These are phyloP conservation scores for Tylopilus felleus DNA, from an alignment of 768 basidiomycete species.

Conservation along the genomic window DNA sequence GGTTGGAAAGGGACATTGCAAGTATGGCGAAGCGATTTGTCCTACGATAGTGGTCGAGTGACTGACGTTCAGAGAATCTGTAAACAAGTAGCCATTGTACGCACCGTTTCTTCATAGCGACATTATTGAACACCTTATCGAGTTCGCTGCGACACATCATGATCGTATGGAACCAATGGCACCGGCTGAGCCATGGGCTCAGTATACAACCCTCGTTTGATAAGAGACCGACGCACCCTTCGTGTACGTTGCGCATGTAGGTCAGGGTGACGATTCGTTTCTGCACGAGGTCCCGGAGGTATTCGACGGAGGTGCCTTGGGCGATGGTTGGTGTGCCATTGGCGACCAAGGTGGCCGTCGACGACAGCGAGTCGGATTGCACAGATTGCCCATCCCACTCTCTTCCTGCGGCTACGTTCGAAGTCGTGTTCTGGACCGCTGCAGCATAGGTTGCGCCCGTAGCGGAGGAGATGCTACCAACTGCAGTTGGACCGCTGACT, in stretches of 20 bases:
- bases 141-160: conserved; percentile 72
- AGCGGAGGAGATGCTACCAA: conserved; percentile 34
- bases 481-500: conserved; percentile 22
- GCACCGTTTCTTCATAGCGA: conserved; percentile 76
- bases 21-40: conserved; percentile 81
- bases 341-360: conserved; percentile 40
- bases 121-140: conserved; percentile 69
- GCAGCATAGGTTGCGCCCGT: conserved; percentile 39
- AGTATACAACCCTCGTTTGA: neutral
- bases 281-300: conserved; percentile 73
- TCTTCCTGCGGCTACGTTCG: conserved; percentile 41
- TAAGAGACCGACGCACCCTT: conserved; percentile 57
- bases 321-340: conserved; percentile 30
- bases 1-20: conserved; percentile 79
- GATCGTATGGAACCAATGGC: conserved; percentile 88
- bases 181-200: conserved; percentile 45
- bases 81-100: conserved; percentile 14
- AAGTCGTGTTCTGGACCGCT: conserved; percentile 34
- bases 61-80: neutral
- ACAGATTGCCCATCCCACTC: conserved; percentile 77
- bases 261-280: conserved; percentile 84
- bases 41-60: conserved; percentile 36
- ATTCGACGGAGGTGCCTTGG: conserved; percentile 74
- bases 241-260: conserved; percentile 80
- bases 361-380: conserved; percentile 42